These are phyloP conservation scores for Gastrolobium bilobum DNA, from an alignment of 306 rosid genomes.

Conservation along the genomic window DNA sequence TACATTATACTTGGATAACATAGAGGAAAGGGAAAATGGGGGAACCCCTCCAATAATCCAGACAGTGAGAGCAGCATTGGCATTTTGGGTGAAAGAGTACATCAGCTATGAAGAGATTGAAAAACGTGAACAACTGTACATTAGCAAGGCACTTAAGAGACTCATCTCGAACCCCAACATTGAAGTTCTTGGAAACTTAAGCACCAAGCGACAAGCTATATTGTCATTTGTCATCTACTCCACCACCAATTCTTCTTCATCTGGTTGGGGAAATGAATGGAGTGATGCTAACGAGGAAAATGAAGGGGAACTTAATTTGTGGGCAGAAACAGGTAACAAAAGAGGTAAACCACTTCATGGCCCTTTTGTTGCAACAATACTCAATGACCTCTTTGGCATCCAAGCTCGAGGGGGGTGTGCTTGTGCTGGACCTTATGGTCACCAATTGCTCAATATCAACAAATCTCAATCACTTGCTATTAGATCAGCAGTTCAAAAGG, in stretches of 20 bases:
- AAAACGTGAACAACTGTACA: slow-evolving; percentile 62
- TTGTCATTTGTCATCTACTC: slow-evolving; percentile 75
- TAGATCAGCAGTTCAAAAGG: slow-evolving; percentile 75
- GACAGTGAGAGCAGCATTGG: slow-evolving; percentile 82
- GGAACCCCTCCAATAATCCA: slow-evolving; percentile 94
- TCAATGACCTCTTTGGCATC: slow-evolving; percentile 86
- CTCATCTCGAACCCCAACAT: slow-evolving; percentile 68
- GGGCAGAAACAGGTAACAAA: slow-evolving; percentile 68
- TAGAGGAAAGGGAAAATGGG: slow-evolving; percentile 87
- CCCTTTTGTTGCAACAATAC: slow-evolving; percentile 73
- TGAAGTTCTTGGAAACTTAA: slow-evolving; percentile 67
- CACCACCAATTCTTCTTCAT: slow-evolving; percentile 53
- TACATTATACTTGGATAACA: slow-evolving; percentile 71
- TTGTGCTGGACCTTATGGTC: slow-evolving; percentile 96
- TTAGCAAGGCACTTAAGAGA: slow-evolving; percentile 64
- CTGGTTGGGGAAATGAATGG: neutral
- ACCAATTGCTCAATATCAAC: slow-evolving; percentile 68
- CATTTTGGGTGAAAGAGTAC: slow-evolving; percentile 87
- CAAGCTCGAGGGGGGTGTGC: slow-evolving; percentile 93
- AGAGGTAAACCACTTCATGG: slow-evolving; percentile 86
- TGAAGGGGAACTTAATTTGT: slow-evolving; percentile 55
- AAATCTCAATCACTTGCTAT: slow-evolving; percentile 59
- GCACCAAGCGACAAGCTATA: slow-evolving; percentile 71
- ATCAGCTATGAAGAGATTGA: slow-evolving; percentile 71
- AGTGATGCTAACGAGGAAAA: neutral